phyloP scores from a whole-genome alignment of 345 rosid species.

The Populus euphratica region DNA sequence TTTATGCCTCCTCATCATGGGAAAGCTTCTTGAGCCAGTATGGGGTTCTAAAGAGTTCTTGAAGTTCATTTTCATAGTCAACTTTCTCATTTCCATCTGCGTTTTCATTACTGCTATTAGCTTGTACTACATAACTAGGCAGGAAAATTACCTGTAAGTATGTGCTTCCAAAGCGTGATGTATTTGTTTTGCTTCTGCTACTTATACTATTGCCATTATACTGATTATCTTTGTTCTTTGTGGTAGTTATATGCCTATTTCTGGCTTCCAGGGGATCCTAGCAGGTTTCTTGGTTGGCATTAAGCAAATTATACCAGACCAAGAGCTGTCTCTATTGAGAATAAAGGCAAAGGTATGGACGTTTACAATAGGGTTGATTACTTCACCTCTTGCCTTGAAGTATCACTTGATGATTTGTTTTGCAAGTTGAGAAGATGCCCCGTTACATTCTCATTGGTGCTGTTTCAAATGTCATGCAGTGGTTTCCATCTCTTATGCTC shows the following conservation, averaged over 20 bases:
- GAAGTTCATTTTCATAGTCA: slow-evolving; percentile 82
- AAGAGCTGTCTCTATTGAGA: slow-evolving; percentile 65
- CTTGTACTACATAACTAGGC: slow-evolving; percentile 71
- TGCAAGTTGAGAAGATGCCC: slow-evolving; percentile 13
- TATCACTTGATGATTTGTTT: not conserved
- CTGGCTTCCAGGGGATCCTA: slow-evolving; percentile 91
- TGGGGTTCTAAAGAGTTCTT: slow-evolving; percentile 97
- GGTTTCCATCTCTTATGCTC: slow-evolving; percentile 82
- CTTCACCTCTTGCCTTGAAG: slow-evolving; percentile 3
- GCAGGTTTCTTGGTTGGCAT: slow-evolving; percentile 88
- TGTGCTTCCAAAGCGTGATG: not conserved
- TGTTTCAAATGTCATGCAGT: slow-evolving; percentile 49
- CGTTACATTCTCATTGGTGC: slow-evolving; percentile 13
- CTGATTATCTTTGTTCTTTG: slow-evolving; percentile 25
- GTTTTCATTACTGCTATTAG: slow-evolving; percentile 81
- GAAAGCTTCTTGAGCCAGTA: slow-evolving; percentile 89
- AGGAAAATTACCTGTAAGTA: slow-evolving; percentile 86
- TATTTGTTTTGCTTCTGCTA: slow-evolving; percentile 5
- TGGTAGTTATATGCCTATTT: slow-evolving; percentile 86
- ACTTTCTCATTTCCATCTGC: slow-evolving; percentile 74
- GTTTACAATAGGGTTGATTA: not conserved
- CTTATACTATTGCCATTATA: not conserved
- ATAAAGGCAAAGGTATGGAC: slow-evolving; percentile 77
- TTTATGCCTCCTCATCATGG: slow-evolving; percentile 79
- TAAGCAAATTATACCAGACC: slow-evolving; percentile 95